Percentiles rank a stretch among this genome's conserved stretches.
These are phyloP conservation scores for Suillus subalutaceus DNA, from an alignment of 768 basidiomycete species.

Conservation along the genomic window DNA sequence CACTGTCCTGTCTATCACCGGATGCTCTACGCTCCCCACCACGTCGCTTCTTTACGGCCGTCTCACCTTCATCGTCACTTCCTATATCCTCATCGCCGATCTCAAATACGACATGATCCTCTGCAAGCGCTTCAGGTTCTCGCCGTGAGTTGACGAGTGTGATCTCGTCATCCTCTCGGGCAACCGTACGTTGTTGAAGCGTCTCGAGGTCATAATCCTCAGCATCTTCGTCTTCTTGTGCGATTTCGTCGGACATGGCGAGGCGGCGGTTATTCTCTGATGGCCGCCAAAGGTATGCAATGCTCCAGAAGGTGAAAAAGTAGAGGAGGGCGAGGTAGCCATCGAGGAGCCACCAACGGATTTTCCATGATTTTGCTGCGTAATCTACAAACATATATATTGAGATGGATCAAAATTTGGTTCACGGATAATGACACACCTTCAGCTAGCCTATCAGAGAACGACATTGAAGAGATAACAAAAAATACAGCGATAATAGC, in stretches of 20 bases:
- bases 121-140: conserved; percentile 49
- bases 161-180: conserved; percentile 63
- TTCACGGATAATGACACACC: conserved; percentile 46
- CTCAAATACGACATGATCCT: conserved; percentile 85
- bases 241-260: conserved; percentile 95
- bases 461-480: conserved; percentile 87
- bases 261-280: conserved; percentile 88
- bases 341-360: conserved; percentile 96
- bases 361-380: conserved; percentile 86
- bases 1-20: conserved; percentile 49
- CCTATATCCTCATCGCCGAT: conserved; percentile 83
- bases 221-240: conserved; percentile 92
- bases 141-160: conserved; percentile 70
- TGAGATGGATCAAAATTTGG: conserved; percentile 1
- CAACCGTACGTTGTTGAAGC: conserved; percentile 56
- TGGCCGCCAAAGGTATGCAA: conserved; percentile 93
- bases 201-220: conserved; percentile 90
- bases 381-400: conserved; percentile 63
- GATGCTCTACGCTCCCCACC: conserved; percentile 40
- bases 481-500: conserved; percentile 87
- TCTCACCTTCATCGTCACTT: conserved; percentile 65
- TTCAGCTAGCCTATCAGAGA: conserved; percentile 90
- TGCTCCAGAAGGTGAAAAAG: conserved; percentile 74
- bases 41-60: conserved; percentile 51
- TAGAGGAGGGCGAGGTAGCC: conserved; percentile 93